A percentile compares a stretch with the other conserved stretches of the same genome.
These are phyloP conservation scores for Acanthamoeba lenticulata DNA, from an alignment of 208 protist genomes.

Conservation along the genomic window DNA sequence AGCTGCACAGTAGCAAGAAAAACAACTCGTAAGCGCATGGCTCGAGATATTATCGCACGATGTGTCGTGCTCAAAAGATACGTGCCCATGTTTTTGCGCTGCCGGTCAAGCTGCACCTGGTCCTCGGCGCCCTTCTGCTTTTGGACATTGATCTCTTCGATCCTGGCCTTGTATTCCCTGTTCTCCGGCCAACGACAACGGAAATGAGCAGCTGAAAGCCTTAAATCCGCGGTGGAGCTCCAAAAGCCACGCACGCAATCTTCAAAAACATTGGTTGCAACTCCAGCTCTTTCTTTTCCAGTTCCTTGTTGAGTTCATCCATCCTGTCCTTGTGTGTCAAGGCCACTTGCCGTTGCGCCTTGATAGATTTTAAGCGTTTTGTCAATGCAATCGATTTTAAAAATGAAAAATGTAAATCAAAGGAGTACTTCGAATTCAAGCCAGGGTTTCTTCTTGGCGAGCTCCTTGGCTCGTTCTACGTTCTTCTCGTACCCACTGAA, in stretches of 20 bases:
- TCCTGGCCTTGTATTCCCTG: neutral
- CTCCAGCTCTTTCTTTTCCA: too few species aligned
- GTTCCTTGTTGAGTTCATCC: too few species aligned
- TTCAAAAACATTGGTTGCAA: too few species aligned
- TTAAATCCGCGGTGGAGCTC: too few species aligned
- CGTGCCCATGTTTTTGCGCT: neutral
- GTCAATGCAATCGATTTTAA: too few species aligned
- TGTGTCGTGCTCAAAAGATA: neutral
- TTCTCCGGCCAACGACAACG: too few species aligned
- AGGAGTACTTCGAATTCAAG: slow-evolving; percentile 3
- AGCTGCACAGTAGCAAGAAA: too few species aligned
- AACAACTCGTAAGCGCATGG: neutral
- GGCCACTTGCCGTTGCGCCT: too few species aligned
- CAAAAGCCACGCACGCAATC: too few species aligned
- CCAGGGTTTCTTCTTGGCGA: neutral
- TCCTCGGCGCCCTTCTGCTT: neutral
- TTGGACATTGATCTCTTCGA: neutral
- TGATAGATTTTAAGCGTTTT: neutral
- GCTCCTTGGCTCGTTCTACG: neutral
- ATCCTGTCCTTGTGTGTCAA: too few species aligned
- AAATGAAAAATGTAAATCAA: too few species aligned
- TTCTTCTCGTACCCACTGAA: slow-evolving; percentile 26
- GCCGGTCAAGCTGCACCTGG: neutral
- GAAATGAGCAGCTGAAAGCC: too few species aligned
- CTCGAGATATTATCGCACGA: neutral